A percentile compares a stretch with the other conserved stretches of the same genome.
Conservation (phyloP, 768 basidiomycete genomes). For the Agrocybe pediades region DNA sequence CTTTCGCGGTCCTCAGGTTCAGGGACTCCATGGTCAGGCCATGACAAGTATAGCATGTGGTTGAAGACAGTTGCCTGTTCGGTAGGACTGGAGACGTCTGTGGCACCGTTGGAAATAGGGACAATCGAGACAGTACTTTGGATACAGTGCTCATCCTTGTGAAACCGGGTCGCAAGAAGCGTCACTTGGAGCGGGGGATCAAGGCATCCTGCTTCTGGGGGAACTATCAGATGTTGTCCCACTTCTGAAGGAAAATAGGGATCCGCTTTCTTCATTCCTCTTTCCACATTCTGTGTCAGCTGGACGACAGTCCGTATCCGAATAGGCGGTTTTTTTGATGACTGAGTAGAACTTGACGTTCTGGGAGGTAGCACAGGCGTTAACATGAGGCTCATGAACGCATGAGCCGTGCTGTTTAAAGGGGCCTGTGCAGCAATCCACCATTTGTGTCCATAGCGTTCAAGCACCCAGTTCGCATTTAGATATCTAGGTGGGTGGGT, state of each 20-base stretch:
- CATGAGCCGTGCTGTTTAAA: conserved; percentile 64
- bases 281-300: conserved; percentile 74
- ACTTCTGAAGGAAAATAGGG: conserved; percentile 69
- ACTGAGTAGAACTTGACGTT: too few relatives aligned
- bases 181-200: conserved; percentile 58
- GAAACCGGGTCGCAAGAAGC: conserved; percentile 42
- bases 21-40: conserved; percentile 90
- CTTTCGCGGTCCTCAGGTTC: conserved; percentile 56
- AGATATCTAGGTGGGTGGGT: conserved; percentile 54
- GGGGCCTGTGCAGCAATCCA: conserved; percentile 91
- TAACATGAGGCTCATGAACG: conserved; percentile 73
- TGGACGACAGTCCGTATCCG: conserved; percentile 79
- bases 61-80: conserved; percentile 52
- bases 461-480: conserved; percentile 87
- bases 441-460: conserved; percentile 69
- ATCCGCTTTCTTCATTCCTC: conserved; percentile 71
- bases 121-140: conserved; percentile 61
- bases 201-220: conserved; percentile 43
- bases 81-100: conserved; percentile 1
- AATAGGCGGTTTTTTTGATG: conserved; percentile 30
- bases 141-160: conserved; percentile 62
- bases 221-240: conserved; percentile 51
- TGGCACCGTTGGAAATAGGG: conserved; percentile 36
- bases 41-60: conserved; percentile 73
- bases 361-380: conserved; percentile 41